Evolutionary conservation across 2,329 filamentous ascomycete species (phyloP).

Genomic region (Beauveria scarabaeidicola): DNA sequence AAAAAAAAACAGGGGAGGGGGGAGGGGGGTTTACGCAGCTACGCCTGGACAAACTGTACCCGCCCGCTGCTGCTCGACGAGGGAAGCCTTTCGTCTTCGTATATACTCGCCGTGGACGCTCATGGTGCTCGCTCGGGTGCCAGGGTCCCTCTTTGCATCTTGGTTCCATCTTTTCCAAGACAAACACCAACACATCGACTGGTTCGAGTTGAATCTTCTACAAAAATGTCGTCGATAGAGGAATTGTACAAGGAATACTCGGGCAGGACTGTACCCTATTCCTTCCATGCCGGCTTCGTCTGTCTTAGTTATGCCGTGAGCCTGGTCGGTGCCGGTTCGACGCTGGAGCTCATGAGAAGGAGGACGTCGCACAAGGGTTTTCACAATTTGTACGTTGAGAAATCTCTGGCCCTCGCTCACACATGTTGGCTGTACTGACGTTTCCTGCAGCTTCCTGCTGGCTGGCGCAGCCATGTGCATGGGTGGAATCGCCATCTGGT

Average conservation of each 20-base stretch:
- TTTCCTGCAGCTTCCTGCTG: conserved; percentile 46
- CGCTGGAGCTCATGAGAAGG: conserved; percentile 72
- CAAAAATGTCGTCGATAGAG: conserved; percentile 8
- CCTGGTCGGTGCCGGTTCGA: conserved; percentile 67
- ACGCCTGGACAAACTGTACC: neutral
- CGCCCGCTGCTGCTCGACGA: neutral
- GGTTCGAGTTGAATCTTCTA: neutral
- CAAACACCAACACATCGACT: neutral
- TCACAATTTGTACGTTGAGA: conserved; percentile 55
- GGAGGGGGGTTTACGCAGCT: neutral
- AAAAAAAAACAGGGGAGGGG: neutral
- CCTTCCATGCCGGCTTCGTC: conserved; percentile 53
- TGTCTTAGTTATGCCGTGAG: conserved; percentile 69
- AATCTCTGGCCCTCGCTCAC: neutral
- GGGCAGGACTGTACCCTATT: conserved; percentile 37
- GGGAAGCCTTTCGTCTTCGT: neutral
- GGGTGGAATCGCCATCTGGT: conserved; percentile 69
- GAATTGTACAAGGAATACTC: conserved; percentile 32
- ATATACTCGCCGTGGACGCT: conserved; percentile 3
- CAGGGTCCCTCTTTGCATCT: neutral
- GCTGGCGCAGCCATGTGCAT: conserved; percentile 58
- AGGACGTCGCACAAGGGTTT: conserved; percentile 60
- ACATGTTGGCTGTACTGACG: neutral
- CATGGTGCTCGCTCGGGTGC: neutral
- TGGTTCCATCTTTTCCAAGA: neutral